A percentile compares a stretch with the other conserved stretches of the same genome.
phyloP scores from a whole-genome alignment of 768 basidiomycete species.

The Leccinum pellstonianum region DNA sequence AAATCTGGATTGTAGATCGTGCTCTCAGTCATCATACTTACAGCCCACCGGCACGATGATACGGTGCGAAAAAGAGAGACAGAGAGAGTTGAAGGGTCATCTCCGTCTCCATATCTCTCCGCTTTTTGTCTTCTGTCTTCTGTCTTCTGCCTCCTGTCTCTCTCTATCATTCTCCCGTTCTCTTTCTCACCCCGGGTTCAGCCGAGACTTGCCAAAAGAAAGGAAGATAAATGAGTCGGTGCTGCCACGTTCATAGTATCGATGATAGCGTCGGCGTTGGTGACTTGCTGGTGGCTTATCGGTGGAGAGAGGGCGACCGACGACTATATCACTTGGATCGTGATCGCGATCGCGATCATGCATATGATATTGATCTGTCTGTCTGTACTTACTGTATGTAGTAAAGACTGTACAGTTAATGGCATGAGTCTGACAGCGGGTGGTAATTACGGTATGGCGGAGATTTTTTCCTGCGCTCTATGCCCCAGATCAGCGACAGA shows the following conservation, averaged over 20 bases:
- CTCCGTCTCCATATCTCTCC: background rate
- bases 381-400: background rate
- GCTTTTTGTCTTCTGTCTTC: background rate
- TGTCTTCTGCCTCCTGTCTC: background rate
- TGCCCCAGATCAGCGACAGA: constrained; percentile 5
- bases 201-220: background rate
- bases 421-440: constrained; percentile 13
- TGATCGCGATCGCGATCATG: background rate
- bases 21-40: background rate
- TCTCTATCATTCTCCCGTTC: background rate
- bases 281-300: constrained; percentile 16
- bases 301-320: constrained; percentile 10
- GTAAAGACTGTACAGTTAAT: background rate
- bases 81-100: background rate
- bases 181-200: constrained; percentile 10
- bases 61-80: background rate
- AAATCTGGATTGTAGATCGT: background rate
- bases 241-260: constrained; percentile 21
- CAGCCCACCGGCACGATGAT: background rate
- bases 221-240: background rate
- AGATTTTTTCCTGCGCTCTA: constrained; percentile 29
- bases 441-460: constrained; percentile 20
- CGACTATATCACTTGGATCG: background rate
- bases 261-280: background rate
- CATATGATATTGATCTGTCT: background rate